Base-by-base conservation (phyloP, 257 asterid genomes). In the Solanum sejunctum region DNA sequence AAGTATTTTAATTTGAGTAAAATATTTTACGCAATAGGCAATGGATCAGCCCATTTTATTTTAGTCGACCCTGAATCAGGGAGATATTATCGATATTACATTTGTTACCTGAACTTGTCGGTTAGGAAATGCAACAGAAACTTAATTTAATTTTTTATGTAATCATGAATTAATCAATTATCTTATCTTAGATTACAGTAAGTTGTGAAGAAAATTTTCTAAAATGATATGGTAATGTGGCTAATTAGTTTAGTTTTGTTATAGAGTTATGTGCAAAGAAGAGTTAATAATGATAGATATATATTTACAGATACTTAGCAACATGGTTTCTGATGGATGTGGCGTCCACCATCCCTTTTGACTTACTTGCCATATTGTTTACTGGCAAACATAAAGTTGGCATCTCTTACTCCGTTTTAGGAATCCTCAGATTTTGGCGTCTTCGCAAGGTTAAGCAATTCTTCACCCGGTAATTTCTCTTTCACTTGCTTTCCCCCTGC, bases 251-350 rank as follows among this genome's bases (percentile, higher is more conserved):
- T 39, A 16, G n/a, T 70, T 41, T 39, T 39, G 1, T 17, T 39
- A 70, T 10, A 16, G 23, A 6, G 17, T 15, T 21, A 23, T 10
- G 3, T 60, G 67, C 36, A 60, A 0, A 57, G 12, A 63, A 23
- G 39, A 41, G 80, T 71, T 43, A 71, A 71, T 17, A 66, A 18
- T 82, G 20, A 67, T 66, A 20, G 8, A 10, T 61, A 8, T 20
- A 20, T 43, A 10, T 71, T 18, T 41, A 88, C 90, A 95, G 99
- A 93, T 96, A 96, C 85, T 47, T 96, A 1, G 93, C 98, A 17
- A 92, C 98, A 73, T 96, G 98, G 98, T 96, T 94, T 87, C 41
- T 96, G 86, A 94, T 96, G 99, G 99, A 96, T 69, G 96, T 93
- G 83, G 95, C 96, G 0, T 96, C 99, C 84, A 94, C 99, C 58